These are phyloP conservation scores for Dactylellina cionopaga DNA, from an alignment of 2,329 filamentous ascomycete species.

Conservation along the genomic window DNA sequence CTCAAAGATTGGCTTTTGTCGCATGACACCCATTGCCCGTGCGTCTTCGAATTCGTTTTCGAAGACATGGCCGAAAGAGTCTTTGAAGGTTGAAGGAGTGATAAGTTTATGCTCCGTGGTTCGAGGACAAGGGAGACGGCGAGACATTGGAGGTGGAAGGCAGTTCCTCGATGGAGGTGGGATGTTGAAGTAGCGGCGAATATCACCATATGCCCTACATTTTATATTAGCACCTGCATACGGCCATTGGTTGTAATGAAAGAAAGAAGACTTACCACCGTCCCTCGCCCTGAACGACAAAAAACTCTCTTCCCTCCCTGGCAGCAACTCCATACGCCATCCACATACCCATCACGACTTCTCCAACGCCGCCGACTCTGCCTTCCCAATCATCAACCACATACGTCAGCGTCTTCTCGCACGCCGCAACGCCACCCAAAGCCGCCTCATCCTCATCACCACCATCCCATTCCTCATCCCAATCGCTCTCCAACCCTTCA, in stretches of 20 bases:
- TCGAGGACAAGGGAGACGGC: slow-evolving; percentile 30
- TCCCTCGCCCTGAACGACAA: slow-evolving; percentile 26
- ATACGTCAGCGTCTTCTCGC: slow-evolving; percentile 44
- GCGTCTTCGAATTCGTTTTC: slow-evolving; percentile 46
- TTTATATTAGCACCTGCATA: background rate
- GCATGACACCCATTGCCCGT: slow-evolving; percentile 1
- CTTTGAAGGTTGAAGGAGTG: slow-evolving; percentile 32
- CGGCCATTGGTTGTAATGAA: background rate
- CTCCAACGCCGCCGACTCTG: slow-evolving; percentile 28
- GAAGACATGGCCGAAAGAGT: slow-evolving; percentile 43
- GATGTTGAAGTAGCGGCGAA: slow-evolving; percentile 37
- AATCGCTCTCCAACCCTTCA: slow-evolving; percentile 21
- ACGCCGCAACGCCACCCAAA: too few relatives aligned
- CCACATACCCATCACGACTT: slow-evolving; percentile 47
- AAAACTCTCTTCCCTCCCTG: slow-evolving; percentile 42
- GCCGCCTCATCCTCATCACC: background rate
- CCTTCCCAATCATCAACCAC: slow-evolving; percentile 49
- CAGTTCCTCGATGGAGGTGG: slow-evolving; percentile 31
- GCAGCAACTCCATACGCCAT: slow-evolving; percentile 48
- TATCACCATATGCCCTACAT: slow-evolving; percentile 41
- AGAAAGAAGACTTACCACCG: slow-evolving; percentile 32
- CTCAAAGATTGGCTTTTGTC: slow-evolving; percentile 44
- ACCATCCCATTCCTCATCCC: slow-evolving; percentile 1
- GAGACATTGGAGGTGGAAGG: slow-evolving; percentile 35
- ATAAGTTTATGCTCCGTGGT: slow-evolving; percentile 35